Conservation (phyloP, 2,329 filamentous ascomycete genomes). For the Colletotrichum sidae region DNA sequence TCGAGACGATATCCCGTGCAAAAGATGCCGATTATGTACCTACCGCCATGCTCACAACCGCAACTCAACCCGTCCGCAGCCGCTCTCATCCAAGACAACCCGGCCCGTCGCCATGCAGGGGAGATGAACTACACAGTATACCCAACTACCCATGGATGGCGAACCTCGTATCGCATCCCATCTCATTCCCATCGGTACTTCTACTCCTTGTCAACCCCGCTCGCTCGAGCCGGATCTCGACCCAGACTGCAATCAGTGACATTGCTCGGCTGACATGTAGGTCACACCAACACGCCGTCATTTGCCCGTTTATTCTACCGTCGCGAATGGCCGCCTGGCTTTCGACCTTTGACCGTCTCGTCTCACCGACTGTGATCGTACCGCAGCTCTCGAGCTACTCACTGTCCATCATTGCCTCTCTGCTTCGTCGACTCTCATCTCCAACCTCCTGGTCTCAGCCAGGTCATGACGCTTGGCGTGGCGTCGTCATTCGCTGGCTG, state of each 20-base stretch:
- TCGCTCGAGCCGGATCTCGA: no score
- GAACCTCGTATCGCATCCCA: constrained; percentile 22
- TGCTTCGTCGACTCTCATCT: neutral
- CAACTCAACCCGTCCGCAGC: constrained; percentile 5
- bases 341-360: constrained; percentile 12
- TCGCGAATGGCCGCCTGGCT: constrained; percentile 25
- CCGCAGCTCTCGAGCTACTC: no score
- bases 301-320: neutral
- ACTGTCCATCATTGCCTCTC: no score
- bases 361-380: neutral
- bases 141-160: neutral
- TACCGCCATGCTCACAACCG: no score
- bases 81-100: constrained; percentile 23
- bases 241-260: neutral
- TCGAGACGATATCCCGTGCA: no score
- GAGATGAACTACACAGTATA: neutral
- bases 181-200: neutral
- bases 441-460: neutral
- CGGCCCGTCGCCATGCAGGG: constrained; percentile 19
- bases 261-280: neutral
- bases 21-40: no score
- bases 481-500: constrained; percentile 1
- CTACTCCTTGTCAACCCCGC: neutral
- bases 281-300: constrained; percentile 8
- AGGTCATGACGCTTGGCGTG: neutral